phyloP scores from a whole-genome alignment of 345 rosid species.

The Eucalyptus tenuipes region DNA sequence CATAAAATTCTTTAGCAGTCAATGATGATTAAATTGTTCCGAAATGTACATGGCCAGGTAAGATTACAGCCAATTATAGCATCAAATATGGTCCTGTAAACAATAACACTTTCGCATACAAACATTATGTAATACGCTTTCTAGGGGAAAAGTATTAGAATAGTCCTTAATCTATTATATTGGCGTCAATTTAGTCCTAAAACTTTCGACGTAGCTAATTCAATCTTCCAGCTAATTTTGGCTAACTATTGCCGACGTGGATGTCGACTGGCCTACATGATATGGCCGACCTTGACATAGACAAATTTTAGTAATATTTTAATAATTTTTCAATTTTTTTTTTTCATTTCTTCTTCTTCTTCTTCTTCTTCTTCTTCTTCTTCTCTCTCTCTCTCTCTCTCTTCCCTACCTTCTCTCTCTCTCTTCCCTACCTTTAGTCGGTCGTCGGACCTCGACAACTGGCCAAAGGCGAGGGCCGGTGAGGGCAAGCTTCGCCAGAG shows the following conservation, averaged over 20 bases:
- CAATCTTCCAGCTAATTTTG: no score
- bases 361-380: rapidly evolving
- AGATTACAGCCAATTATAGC: neutral
- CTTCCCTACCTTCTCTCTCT: no score
- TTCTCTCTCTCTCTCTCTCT: rapidly evolving
- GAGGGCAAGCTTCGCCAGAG: no score
- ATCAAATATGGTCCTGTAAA: neutral
- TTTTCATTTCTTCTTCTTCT: rapidly evolving
- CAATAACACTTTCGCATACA: neutral
- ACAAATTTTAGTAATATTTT: no score
- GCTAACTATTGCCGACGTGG: rapidly evolving
- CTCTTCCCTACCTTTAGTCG: no score
- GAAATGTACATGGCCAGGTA: neutral
- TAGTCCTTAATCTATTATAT: no score
- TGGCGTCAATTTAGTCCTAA: rapidly evolving
- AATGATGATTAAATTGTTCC: neutral
- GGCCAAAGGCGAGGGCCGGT: no score
- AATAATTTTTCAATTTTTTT: no score
- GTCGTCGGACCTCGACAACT: no score
- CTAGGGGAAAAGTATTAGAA: no score
- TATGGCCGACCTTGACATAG: rapidly evolving
- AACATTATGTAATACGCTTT: neutral
- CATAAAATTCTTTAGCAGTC: neutral
- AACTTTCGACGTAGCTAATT: no score
- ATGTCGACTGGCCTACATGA: rapidly evolving